phyloP scores from a whole-genome alignment of 2,329 filamentous ascomycete genomes.

The Alternaria sp. region DNA sequence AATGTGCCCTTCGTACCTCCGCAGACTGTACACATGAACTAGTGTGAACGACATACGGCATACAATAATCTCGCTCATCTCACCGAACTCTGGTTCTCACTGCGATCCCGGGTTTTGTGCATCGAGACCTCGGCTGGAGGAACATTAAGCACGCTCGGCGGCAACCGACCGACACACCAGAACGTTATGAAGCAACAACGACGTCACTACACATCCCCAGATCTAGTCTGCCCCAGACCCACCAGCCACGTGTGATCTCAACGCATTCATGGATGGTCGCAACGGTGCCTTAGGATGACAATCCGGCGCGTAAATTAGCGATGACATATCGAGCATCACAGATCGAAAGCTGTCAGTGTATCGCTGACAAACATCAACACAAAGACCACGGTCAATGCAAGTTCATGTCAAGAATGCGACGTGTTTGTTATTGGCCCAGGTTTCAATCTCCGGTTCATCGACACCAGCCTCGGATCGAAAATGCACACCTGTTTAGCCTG shows the following conservation, averaged over 20 bases:
- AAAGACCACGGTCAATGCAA: not conserved
- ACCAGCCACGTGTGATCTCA: not conserved
- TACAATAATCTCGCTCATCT: not conserved
- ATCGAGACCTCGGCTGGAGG: slow-evolving; percentile 1
- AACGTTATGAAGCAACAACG: not conserved
- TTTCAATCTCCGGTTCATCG: not conserved
- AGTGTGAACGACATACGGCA: not conserved
- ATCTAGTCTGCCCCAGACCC: not conserved
- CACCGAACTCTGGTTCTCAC: not conserved
- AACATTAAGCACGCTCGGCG: not conserved
- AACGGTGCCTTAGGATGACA: not conserved
- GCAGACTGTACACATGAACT: not conserved
- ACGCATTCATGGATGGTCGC: not conserved
- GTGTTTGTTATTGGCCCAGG: not conserved
- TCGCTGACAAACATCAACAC: not conserved
- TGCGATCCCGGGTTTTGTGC: not conserved
- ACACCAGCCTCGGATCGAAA: not conserved
- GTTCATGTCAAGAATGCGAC: not conserved
- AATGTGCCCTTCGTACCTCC: not conserved
- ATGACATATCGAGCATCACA: not conserved
- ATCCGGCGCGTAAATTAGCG: not conserved
- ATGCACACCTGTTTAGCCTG: slow-evolving; percentile 35
- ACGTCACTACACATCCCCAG: not conserved
- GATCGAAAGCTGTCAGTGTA: not conserved
- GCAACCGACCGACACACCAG: not conserved